Percentiles rank a stretch among this genome's conserved stretches.
Conservation (phyloP, 139 green algal genomes). For the Chlorella ohadii region DNA sequence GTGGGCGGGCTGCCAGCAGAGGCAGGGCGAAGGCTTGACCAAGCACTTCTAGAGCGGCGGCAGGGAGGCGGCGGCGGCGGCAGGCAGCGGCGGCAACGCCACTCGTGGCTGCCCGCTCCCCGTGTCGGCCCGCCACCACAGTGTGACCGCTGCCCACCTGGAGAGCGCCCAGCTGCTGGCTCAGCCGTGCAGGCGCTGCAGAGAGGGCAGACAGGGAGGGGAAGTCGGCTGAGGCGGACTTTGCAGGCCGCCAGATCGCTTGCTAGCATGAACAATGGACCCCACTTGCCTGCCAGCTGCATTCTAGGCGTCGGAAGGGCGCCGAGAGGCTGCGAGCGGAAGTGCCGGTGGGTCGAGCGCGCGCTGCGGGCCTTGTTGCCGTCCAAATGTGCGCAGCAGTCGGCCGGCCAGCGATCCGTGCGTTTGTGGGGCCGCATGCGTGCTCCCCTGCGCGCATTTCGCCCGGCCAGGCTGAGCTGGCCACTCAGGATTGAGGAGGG, state of each 20-base stretch:
- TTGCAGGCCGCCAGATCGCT: background rate
- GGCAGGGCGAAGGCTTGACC: too few species aligned
- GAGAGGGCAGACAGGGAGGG: background rate
- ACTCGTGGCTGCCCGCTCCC: too few species aligned
- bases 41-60: background rate
- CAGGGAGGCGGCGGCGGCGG: background rate
- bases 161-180: constrained; percentile 16
- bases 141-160: constrained; percentile 3
- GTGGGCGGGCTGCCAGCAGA: background rate
- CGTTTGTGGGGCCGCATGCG: too few species aligned
- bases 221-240: background rate
- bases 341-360: too few species aligned
- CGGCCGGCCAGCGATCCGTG: too few species aligned
- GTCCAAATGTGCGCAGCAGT: too few species aligned
- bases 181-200: constrained; percentile 25
- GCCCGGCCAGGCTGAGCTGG: too few species aligned
- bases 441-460: too few species aligned
- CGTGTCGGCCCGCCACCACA: background rate
- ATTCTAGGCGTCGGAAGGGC: background rate
- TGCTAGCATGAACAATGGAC: background rate
- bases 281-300: background rate
- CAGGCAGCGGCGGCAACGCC: background rate
- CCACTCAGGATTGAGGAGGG: too few species aligned
- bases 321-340: too few species aligned
- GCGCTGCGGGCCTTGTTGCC: too few species aligned